Percentiles rank a stretch among this genome's conserved stretches.
These are phyloP conservation scores for Diaporthe ilicicola DNA, from an alignment of 2,329 filamentous ascomycete genomes.

Conservation along the genomic window DNA sequence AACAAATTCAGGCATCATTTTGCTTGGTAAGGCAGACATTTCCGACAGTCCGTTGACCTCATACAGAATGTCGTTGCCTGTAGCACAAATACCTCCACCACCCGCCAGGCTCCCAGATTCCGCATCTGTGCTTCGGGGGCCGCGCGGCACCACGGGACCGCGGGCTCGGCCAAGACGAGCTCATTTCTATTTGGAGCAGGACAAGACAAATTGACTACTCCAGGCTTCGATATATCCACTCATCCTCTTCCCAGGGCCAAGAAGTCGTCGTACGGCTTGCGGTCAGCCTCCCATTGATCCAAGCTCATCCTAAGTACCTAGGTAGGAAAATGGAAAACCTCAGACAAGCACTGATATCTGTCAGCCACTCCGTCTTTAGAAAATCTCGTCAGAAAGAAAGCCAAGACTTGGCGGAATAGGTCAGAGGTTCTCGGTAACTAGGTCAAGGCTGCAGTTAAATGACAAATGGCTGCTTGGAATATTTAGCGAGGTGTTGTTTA, in stretches of 20 bases:
- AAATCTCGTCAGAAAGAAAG: not conserved
- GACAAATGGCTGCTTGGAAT: no score
- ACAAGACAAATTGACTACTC: conserved; percentile 4
- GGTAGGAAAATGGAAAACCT: no score
- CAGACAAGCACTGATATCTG: not conserved
- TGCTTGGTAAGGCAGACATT: not conserved
- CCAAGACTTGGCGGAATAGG: not conserved
- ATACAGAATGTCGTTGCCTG: conserved; percentile 5
- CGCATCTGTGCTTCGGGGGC: not conserved
- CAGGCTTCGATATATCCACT: not conserved
- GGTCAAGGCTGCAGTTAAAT: not conserved
- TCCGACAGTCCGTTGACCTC: not conserved
- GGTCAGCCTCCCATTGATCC: not conserved
- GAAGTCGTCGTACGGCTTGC: not conserved
- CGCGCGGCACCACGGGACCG: not conserved
- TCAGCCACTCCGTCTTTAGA: not conserved
- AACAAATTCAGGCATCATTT: not conserved
- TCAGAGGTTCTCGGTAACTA: not conserved
- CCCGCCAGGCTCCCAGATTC: not conserved
- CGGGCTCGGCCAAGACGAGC: not conserved
- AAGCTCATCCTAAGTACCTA: no score
- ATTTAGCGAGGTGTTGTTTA: not conserved
- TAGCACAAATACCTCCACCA: not conserved
- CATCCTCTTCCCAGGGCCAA: not conserved
- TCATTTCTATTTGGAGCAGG: not conserved